These are phyloP conservation scores for Backusella mclennaniae DNA, from an alignment of 192 early-diverging fungal genomes.

Conservation along the genomic window DNA sequence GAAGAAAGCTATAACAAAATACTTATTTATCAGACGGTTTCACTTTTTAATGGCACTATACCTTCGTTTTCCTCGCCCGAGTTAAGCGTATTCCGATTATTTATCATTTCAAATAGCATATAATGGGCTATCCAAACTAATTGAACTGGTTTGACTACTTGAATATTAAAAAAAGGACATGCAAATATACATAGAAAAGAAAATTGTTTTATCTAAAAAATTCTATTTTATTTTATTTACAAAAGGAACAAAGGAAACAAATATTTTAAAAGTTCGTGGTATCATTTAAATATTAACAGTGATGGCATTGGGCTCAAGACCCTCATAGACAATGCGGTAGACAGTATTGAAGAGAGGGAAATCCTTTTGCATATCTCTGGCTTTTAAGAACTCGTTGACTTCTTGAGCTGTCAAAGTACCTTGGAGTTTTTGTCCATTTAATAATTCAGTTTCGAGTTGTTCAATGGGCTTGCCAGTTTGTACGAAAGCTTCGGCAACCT, in stretches of 20 bases:
- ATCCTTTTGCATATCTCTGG: conserved; percentile 58
- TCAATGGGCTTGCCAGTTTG: conserved; percentile 92
- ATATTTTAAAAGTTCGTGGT: neutral
- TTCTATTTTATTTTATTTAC: conserved; percentile 7
- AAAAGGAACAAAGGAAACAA: neutral
- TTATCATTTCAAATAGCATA: neutral
- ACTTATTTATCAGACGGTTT: neutral
- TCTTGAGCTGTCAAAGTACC: conserved; percentile 91
- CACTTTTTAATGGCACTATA: neutral
- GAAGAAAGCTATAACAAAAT: too few relatives aligned
- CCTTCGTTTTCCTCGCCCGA: neutral
- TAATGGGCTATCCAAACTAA: neutral
- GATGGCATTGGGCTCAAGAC: conserved; percentile 65
- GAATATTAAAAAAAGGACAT: neutral
- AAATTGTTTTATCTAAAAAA: neutral
- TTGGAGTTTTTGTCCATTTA: conserved; percentile 98
- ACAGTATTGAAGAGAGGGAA: conserved; percentile 94
- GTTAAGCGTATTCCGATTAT: neutral
- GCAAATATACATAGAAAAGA: neutral
- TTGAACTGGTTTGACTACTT: neutral
- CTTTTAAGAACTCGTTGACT: conserved; percentile 75
- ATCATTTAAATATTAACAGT: conserved; percentile 54
- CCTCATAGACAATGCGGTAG: conserved; percentile 90
- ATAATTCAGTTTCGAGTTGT: conserved; percentile 85
- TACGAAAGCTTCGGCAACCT: conserved; percentile 89